Conservation (phyloP, 768 basidiomycete genomes). For the Auricularia sp. region DNA sequence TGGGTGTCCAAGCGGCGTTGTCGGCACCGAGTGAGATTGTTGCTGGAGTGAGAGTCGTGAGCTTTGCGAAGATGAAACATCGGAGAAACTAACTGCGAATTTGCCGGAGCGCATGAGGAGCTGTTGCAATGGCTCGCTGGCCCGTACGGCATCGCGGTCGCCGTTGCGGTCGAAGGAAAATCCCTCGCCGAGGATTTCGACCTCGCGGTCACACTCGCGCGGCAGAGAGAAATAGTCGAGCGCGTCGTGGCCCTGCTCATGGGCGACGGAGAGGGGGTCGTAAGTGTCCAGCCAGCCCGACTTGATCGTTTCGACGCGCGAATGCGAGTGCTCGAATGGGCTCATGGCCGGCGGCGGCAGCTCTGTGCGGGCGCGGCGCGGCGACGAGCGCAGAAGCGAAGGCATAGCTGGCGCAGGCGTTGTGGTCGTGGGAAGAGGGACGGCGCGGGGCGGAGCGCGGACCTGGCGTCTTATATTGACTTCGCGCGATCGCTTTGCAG, state of each 20-base stretch:
- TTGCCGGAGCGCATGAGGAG: background rate
- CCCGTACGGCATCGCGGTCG: background rate
- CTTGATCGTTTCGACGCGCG: background rate
- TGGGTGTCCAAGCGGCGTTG: no score
- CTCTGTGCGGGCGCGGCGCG: no score
- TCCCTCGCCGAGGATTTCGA: background rate
- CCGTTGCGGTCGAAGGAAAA: background rate
- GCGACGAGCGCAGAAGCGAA: no score
- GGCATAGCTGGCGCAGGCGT: no score
- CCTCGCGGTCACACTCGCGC: background rate
- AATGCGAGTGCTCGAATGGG: background rate
- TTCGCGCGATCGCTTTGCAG: no score
- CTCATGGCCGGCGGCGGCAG: background rate
- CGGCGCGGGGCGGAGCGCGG: no score
- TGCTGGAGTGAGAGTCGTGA: background rate
- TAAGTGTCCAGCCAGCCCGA: background rate
- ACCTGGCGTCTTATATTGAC: no score
- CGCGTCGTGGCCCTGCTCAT: background rate
- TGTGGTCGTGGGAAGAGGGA: no score
- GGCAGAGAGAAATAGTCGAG: background rate
- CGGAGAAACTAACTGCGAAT: background rate
- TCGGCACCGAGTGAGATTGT: background rate
- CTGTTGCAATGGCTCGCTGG: background rate
- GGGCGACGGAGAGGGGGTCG: background rate
- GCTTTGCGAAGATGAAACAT: no score